Evolutionary conservation across 352 stramenopile species (phyloP).

Genomic region (Globisporangium echinulatum): DNA sequence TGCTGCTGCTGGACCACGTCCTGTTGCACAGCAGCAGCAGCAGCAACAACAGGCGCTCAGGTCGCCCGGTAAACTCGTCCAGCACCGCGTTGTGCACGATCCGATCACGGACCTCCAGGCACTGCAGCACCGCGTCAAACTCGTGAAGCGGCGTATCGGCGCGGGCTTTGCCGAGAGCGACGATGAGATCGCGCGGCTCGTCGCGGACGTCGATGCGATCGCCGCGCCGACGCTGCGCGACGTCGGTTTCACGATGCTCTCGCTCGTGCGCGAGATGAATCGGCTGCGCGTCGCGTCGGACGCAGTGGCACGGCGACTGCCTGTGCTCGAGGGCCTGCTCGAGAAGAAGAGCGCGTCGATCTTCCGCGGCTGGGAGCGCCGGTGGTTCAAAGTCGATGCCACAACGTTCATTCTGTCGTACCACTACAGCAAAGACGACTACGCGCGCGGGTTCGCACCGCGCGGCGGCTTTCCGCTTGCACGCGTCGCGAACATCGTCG

Average conservation of each 20-base stretch:
- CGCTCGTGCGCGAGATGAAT: slow-evolving; percentile 51
- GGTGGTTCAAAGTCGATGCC: slow-evolving; percentile 63
- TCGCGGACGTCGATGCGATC: slow-evolving; percentile 33
- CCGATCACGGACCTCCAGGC: slow-evolving; percentile 33
- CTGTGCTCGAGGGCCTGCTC: slow-evolving; percentile 54
- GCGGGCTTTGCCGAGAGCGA: slow-evolving; percentile 31
- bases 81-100: neutral
- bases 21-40: neutral
- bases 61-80: neutral
- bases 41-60: slow-evolving; percentile 3
- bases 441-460: slow-evolving; percentile 50
- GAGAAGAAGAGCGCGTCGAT: slow-evolving; percentile 78
- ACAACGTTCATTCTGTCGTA: slow-evolving; percentile 67
- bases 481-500: slow-evolving; percentile 52
- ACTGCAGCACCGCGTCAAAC: slow-evolving; percentile 50
- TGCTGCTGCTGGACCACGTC: too few species aligned
- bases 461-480: slow-evolving; percentile 51
- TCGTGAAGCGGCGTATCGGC: slow-evolving; percentile 38
- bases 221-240: slow-evolving; percentile 27
- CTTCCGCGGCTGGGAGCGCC: slow-evolving; percentile 60
- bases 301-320: slow-evolving; percentile 27
- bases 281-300: slow-evolving; percentile 26
- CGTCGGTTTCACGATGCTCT: slow-evolving; percentile 42
- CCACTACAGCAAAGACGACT: slow-evolving; percentile 61
- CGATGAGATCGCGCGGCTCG: slow-evolving; percentile 30